Percentiles rank a stretch among this genome's conserved stretches.
Evolutionary conservation across 306 rosid species (phyloP).

Genomic region (Medicago ruthenica): DNA sequence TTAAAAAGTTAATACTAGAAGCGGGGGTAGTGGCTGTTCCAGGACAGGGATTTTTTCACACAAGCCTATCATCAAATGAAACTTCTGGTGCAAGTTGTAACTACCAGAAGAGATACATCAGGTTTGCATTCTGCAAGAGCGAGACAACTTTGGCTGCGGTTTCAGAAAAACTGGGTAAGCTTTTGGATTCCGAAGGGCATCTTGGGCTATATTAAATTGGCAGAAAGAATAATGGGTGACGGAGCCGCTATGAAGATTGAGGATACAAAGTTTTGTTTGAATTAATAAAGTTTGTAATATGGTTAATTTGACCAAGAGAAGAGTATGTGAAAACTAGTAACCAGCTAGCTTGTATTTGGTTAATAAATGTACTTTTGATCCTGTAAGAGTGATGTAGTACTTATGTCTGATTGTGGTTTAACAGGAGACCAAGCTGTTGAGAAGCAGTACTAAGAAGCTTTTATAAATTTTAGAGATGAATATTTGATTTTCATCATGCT

Average conservation of each 20-base stretch:
- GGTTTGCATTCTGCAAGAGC: constrained; percentile 93
- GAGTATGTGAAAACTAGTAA: not conserved
- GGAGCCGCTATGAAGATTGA: not conserved
- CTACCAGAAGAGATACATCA: constrained; percentile 69
- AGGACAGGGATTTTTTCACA: constrained; percentile 75
- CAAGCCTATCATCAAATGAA: constrained; percentile 47
- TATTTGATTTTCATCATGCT: not conserved
- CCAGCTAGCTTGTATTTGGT: not conserved
- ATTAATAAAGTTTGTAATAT: too few relatives aligned
- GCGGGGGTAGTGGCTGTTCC: constrained; percentile 94
- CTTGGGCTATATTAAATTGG: constrained; percentile 35
- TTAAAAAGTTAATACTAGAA: constrained; percentile 65
- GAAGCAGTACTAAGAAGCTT: not conserved
- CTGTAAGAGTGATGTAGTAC: not conserved
- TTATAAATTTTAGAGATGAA: not conserved
- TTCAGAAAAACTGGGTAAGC: constrained; percentile 58
- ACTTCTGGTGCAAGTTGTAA: constrained; percentile 28
- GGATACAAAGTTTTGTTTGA: too few relatives aligned
- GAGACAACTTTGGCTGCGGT: constrained; percentile 65
- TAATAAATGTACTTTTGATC: not conserved
- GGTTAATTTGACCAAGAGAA: not conserved
- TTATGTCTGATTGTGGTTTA: constrained; percentile 7
- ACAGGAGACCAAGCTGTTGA: not conserved
- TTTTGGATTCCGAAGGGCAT: constrained; percentile 52
- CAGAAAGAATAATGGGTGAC: constrained; percentile 7